phyloP scores from a whole-genome alignment of 1,139 yeast genomes.

The Geotrichum phurueaensis region DNA sequence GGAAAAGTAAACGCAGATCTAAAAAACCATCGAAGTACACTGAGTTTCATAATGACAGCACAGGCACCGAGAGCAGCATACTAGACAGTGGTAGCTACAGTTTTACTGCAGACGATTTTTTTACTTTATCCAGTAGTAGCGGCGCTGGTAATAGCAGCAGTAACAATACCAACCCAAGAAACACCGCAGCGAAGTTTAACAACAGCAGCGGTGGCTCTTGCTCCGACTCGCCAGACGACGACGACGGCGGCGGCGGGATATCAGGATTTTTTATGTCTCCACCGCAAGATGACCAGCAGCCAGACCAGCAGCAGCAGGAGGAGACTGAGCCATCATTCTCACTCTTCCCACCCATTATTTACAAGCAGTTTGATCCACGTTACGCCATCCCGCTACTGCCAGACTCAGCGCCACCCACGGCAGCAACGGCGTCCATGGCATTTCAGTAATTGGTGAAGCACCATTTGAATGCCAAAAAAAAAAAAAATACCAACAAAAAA shows the following conservation, averaged over 20 bases:
- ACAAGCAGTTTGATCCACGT: conserved; percentile 2
- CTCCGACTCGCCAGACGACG: background rate
- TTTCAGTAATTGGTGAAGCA: background rate
- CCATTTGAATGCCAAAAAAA: background rate
- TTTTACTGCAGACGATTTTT: background rate
- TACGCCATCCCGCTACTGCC: conserved; percentile 8
- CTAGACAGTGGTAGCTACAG: background rate
- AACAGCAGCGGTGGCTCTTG: background rate
- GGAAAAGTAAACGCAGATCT: background rate
- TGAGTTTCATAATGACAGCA: background rate
- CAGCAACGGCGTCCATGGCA: background rate
- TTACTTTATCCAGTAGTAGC: background rate
- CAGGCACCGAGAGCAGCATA: background rate
- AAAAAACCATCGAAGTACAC: background rate
- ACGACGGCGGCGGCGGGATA: background rate
- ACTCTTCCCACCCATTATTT: conserved; percentile 1
- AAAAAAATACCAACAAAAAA: background rate
- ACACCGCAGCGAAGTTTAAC: background rate
- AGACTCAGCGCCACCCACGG: conserved; percentile 6
- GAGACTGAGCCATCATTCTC: background rate
- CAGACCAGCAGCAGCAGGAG: background rate
- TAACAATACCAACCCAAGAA: background rate
- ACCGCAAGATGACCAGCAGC: background rate
- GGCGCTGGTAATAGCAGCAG: background rate
- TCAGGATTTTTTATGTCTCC: background rate